A percentile compares a stretch with the other conserved stretches of the same genome.
Evolutionary conservation across 2,329 filamentous ascomycete genomes (phyloP).

Genomic region (Aspergillus caelatus): DNA sequence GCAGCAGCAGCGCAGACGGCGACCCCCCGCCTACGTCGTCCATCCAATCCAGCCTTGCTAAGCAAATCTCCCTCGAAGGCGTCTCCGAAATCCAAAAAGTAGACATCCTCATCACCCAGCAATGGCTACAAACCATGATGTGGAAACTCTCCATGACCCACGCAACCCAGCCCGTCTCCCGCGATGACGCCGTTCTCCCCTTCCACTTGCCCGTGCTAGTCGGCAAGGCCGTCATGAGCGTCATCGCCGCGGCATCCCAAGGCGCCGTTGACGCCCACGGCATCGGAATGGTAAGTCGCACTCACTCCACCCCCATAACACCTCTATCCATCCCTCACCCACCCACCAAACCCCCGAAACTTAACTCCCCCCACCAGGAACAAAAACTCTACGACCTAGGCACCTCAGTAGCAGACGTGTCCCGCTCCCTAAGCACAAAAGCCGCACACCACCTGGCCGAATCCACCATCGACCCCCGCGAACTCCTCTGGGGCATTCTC

Average conservation of each 20-base stretch:
- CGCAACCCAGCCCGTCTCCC: conserved; percentile 61
- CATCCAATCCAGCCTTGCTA: conserved; percentile 56
- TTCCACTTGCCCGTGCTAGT: conserved; percentile 68
- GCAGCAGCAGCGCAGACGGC: conserved; percentile 31
- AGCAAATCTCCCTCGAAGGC: conserved; percentile 58
- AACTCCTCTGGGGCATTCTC: conserved; percentile 44
- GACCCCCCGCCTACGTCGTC: conserved; percentile 38
- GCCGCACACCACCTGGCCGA: conserved; percentile 33
- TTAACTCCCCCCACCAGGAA: conserved; percentile 25
- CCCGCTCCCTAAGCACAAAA: conserved; percentile 33
- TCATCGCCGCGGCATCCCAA: conserved; percentile 74
- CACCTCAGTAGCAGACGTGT: conserved; percentile 36
- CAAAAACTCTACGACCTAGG: conserved; percentile 43
- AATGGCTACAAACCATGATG: conserved; percentile 71
- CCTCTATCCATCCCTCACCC: too few relatives aligned
- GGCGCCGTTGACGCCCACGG: conserved; percentile 75
- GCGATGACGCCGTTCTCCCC: conserved; percentile 59
- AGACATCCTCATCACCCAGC: conserved; percentile 69
- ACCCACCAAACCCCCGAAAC: too few relatives aligned
- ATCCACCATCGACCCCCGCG: conserved; percentile 33
- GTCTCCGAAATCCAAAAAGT: conserved; percentile 69
- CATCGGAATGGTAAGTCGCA: conserved; percentile 64
- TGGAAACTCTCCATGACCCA: conserved; percentile 73
- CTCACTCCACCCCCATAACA: too few relatives aligned
- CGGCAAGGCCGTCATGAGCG: conserved; percentile 64